These are phyloP conservation scores for Globisporangium paroecandrum DNA, from an alignment of 352 stramenopile species.

Conservation along the genomic window DNA sequence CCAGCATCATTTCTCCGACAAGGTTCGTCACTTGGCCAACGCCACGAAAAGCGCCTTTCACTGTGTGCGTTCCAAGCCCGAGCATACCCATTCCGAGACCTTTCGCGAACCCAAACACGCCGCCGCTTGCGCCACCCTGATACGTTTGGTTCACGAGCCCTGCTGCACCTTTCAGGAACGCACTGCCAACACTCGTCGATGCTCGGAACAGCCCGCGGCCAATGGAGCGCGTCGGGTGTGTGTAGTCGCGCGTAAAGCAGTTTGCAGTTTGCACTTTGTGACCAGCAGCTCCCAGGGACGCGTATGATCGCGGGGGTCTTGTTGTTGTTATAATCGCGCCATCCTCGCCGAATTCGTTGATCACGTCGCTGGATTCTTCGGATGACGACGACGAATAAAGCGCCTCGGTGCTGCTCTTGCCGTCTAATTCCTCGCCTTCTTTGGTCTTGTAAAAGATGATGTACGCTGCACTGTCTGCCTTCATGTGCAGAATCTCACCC, in stretches of 20 bases:
- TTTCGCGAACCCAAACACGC: constrained; percentile 86
- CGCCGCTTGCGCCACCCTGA: constrained; percentile 75
- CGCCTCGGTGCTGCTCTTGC: constrained; percentile 32
- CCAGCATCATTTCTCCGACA: constrained; percentile 84
- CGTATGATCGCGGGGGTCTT: constrained; percentile 64
- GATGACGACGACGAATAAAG: constrained; percentile 43
- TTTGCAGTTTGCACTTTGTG: constrained; percentile 88
- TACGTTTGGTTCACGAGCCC: constrained; percentile 86
- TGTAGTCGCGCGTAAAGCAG: constrained; percentile 80
- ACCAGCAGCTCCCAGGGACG: constrained; percentile 71
- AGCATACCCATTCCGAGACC: constrained; percentile 85
- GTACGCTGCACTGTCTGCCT: constrained; percentile 75
- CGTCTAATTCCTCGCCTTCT: constrained; percentile 35
- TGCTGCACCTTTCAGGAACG: constrained; percentile 78
- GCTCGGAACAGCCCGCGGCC: constrained; percentile 75
- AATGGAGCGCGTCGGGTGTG: constrained; percentile 74
- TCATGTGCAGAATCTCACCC: constrained; percentile 68
- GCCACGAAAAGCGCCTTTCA: constrained; percentile 83
- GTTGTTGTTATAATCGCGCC: constrained; percentile 16
- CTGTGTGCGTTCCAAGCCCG: constrained; percentile 76
- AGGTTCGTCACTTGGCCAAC: constrained; percentile 85
- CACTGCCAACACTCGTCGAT: constrained; percentile 82
- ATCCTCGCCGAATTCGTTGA: constrained; percentile 39
- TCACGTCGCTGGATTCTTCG: constrained; percentile 33
- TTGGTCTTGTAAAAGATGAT: constrained; percentile 87